A percentile compares a stretch with the other conserved stretches of the same genome.
phyloP scores from a whole-genome alignment of 208 protist genomes.

The Endotrypanum monterogeii region DNA sequence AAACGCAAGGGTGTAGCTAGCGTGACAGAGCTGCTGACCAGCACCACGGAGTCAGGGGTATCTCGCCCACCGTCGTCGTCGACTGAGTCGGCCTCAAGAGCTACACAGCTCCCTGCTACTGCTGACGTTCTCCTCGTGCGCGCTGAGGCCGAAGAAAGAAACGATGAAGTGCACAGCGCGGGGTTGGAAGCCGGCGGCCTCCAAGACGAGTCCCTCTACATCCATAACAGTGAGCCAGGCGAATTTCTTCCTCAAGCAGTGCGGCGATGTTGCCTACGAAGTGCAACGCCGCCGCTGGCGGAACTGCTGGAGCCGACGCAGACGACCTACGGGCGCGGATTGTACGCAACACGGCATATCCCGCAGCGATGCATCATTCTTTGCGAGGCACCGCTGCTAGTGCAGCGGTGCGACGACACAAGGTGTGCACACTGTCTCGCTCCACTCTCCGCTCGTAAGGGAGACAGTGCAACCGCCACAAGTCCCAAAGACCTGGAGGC shows the following conservation, averaged over 20 bases:
- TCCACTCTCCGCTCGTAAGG: slow-evolving; percentile 16
- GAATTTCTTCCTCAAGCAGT: slow-evolving; percentile 5
- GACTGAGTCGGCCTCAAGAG: not conserved
- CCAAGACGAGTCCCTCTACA: slow-evolving; percentile 25
- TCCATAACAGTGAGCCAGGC: slow-evolving; percentile 18
- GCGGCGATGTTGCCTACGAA: slow-evolving; percentile 26
- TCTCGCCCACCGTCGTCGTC: not conserved
- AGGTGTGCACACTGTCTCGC: slow-evolving; percentile 81
- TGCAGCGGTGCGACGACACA: slow-evolving; percentile 48
- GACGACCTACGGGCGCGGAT: slow-evolving; percentile 62
- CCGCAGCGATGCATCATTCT: slow-evolving; percentile 50
- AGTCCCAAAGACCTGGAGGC: not conserved
- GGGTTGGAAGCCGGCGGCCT: not conserved
- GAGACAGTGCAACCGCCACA: not conserved
- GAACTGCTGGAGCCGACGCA: slow-evolving; percentile 66
- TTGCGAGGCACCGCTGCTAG: slow-evolving; percentile 57
- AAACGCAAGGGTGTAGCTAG: slow-evolving; percentile 27
- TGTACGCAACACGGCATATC: slow-evolving; percentile 64
- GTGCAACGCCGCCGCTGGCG: slow-evolving; percentile 32
- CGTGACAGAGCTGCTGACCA: slow-evolving; percentile 18
- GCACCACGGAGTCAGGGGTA: not conserved
- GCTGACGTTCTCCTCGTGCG: slow-evolving; percentile 25
- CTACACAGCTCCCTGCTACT: slow-evolving; percentile 5
- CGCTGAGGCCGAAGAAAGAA: slow-evolving; percentile 3
- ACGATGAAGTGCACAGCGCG: not conserved